These are phyloP conservation scores for Geotrichum cucujoidarum DNA, from an alignment of 1,139 yeast genomes.

Conservation along the genomic window DNA sequence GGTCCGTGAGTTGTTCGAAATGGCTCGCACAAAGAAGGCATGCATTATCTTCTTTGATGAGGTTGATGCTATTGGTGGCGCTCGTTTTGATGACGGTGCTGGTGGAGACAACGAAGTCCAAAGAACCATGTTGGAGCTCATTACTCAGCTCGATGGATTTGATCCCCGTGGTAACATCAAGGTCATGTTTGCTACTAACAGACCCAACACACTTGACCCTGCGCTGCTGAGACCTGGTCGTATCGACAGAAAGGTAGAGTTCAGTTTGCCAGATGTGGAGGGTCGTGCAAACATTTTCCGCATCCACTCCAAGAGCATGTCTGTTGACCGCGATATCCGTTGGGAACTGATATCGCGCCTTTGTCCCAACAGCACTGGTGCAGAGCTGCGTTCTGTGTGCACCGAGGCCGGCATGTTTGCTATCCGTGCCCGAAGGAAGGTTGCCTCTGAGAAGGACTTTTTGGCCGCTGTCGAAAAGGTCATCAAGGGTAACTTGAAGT, in stretches of 20 bases:
- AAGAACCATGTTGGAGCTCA: conserved; percentile 96
- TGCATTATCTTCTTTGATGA: conserved; percentile 96
- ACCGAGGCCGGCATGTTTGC: conserved; percentile 99
- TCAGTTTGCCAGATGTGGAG: conserved; percentile 90
- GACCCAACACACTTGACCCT: conserved; percentile 97
- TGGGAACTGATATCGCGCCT: conserved; percentile 97
- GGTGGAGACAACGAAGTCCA: conserved; percentile 99
- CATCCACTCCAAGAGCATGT: conserved; percentile 93
- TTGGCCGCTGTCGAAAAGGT: conserved; percentile 96
- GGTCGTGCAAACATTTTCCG: conserved; percentile 97
- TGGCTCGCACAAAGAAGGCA: conserved; percentile 97
- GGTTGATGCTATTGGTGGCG: conserved; percentile 98
- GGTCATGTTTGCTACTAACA: conserved; percentile 97
- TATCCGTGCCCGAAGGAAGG: conserved; percentile 94
- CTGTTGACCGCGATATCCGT: conserved; percentile 92
- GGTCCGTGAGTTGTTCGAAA: conserved; percentile 96
- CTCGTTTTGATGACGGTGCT: conserved; percentile 97
- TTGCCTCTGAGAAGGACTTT: conserved; percentile 96
- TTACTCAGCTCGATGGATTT: conserved; percentile 95
- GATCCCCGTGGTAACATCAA: conserved; percentile 98
- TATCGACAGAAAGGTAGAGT: conserved; percentile 96
- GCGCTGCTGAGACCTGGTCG: conserved; percentile 97
- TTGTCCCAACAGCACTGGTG: conserved; percentile 98
- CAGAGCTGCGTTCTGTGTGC: conserved; percentile 92
- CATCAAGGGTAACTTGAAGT: conserved; percentile 95